phyloP scores from a whole-genome alignment of 306 rosid species.

The Arachis stenosperma region DNA sequence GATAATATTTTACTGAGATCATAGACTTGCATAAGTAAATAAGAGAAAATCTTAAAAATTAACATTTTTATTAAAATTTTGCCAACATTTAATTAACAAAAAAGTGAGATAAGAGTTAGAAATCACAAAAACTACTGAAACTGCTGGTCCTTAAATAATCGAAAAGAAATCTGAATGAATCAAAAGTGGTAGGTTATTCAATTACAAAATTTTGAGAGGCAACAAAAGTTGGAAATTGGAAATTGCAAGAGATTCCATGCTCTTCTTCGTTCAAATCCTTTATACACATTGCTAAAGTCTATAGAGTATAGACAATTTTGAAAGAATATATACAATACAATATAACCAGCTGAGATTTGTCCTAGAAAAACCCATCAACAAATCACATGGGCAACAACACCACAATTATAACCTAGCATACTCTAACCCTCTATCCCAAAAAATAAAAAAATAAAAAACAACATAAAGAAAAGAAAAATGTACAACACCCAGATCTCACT shows the following conservation, averaged over 20 bases:
- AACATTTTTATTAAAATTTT: background rate
- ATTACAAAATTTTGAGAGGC: background rate
- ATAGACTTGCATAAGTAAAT: too few species aligned
- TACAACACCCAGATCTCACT: slow-evolving; percentile 13
- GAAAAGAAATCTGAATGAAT: slow-evolving; percentile 22
- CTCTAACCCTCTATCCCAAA: slow-evolving; percentile 14
- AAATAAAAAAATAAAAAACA: background rate
- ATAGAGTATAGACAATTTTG: slow-evolving; percentile 24
- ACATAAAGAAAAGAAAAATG: background rate
- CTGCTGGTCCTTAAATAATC: too few species aligned
- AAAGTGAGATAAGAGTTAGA: too few species aligned
- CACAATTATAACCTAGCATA: background rate
- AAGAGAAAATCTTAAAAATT: too few species aligned
- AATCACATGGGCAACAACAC: slow-evolving; percentile 42
- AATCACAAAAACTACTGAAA: too few species aligned
- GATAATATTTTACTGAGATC: background rate
- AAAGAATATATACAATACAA: slow-evolving; percentile 11
- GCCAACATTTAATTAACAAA: too few species aligned
- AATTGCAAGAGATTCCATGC: slow-evolving; percentile 36
- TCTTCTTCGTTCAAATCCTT: slow-evolving; percentile 4
- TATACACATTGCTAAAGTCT: slow-evolving; percentile 8
- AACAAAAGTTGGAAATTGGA: background rate
- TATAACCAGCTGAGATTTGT: slow-evolving; percentile 40
- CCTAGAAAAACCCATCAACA: slow-evolving; percentile 45
- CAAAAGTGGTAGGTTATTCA: slow-evolving; percentile 28